phyloP scores from a whole-genome alignment of 140 eudicot genomes.

The Senecio squalidus region DNA sequence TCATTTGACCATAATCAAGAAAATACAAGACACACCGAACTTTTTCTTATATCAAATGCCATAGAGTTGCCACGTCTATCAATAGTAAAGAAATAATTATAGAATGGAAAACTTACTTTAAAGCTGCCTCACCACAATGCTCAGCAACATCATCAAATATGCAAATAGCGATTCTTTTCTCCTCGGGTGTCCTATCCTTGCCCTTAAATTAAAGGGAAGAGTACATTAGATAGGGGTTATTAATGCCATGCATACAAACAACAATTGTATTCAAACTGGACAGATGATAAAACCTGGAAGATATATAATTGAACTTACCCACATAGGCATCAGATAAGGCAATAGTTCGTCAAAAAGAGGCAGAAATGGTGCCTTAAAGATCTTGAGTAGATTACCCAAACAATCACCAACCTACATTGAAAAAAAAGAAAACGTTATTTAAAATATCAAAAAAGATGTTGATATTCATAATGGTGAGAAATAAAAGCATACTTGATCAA shows the following conservation, averaged over 20 bases:
- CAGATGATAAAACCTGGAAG: not conserved
- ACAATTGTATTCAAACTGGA: not conserved
- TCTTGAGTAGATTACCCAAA: slow-evolving; percentile 55
- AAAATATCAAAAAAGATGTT: not conserved
- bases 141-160: slow-evolving; percentile 69
- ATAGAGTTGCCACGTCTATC: not conserved
- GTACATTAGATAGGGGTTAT: not conserved
- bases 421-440: slow-evolving; percentile 1
- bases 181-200: slow-evolving; percentile 60
- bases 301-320: slow-evolving; percentile 39
- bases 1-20: not conserved
- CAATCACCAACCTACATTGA: slow-evolving; percentile 58
- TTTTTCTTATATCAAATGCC: not conserved
- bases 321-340: slow-evolving; percentile 57
- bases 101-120: slow-evolving; percentile 35
- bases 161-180: slow-evolving; percentile 62
- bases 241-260: slow-evolving; percentile 3
- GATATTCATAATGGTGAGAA: not conserved
- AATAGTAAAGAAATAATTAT: not conserved
- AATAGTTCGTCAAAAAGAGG: slow-evolving; percentile 59
- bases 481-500: slow-evolving; percentile 42
- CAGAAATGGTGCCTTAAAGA: slow-evolving; percentile 48
- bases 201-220: slow-evolving; percentile 42
- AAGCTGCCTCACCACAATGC: slow-evolving; percentile 65
- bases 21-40: not conserved